These are phyloP conservation scores for Pythium pyrilobum DNA, from an alignment of 352 stramenopile species.

Conservation along the genomic window DNA sequence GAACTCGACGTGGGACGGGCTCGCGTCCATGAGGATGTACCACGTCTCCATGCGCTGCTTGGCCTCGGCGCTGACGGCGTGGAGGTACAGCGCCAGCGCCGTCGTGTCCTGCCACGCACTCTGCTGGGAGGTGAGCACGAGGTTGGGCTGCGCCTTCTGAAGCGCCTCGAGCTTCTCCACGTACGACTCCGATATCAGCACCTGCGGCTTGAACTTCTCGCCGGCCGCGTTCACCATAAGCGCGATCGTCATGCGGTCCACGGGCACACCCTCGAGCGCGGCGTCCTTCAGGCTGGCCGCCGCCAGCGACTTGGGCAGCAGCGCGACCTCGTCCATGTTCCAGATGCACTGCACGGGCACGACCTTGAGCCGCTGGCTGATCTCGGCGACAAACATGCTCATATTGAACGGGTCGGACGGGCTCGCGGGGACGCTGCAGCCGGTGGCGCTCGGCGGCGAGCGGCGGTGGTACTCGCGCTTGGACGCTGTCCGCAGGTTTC, in stretches of 20 bases:
- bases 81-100: conserved; percentile 47
- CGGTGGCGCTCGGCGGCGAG: not conserved
- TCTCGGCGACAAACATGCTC: conserved; percentile 28
- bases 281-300: not conserved
- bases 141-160: conserved; percentile 8
- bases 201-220: conserved; percentile 58
- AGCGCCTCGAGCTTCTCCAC: conserved; percentile 9
- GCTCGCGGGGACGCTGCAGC: conserved; percentile 1
- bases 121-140: conserved; percentile 9
- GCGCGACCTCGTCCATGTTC: conserved; percentile 55
- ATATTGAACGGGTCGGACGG: conserved; percentile 16
- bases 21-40: conserved; percentile 67
- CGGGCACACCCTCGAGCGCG: not conserved
- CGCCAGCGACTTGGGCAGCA: conserved; percentile 17
- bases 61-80: conserved; percentile 54
- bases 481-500: conserved; percentile 58
- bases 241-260: conserved; percentile 37
- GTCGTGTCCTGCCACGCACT: conserved; percentile 44
- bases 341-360: conserved; percentile 59
- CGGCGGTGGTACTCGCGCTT: conserved; percentile 32
- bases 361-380: conserved; percentile 42
- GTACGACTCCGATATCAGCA: conserved; percentile 27
- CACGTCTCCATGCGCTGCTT: conserved; percentile 52
- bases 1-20: conserved; percentile 54
- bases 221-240: conserved; percentile 55